A percentile compares a stretch with the other conserved stretches of the same genome.
Evolutionary conservation across 1,284 basidiomycete genomes (phyloP).

Genomic region (Trichosporon faecale): DNA sequence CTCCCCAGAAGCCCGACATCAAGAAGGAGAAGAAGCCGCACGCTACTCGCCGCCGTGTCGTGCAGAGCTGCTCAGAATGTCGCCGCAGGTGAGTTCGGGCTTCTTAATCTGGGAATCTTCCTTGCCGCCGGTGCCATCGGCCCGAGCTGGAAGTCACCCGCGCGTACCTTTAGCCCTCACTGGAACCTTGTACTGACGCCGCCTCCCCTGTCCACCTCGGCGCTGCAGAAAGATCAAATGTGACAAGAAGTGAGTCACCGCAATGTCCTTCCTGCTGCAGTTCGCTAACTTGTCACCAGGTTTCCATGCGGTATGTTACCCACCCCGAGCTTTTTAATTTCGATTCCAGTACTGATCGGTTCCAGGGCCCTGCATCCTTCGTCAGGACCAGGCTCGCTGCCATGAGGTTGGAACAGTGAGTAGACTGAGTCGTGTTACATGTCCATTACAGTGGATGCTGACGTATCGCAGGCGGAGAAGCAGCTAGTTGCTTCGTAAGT

Average conservation of each 20-base stretch:
- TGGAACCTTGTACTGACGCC: conserved; percentile 11
- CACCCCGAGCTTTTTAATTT: not conserved
- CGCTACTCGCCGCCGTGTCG: conserved; percentile 47
- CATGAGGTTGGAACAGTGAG: conserved; percentile 52
- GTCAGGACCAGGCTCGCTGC: conserved; percentile 50
- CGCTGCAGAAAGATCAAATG: conserved; percentile 49
- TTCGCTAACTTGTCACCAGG: conserved; percentile 11
- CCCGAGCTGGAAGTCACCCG: not conserved
- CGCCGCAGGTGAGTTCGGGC: conserved; percentile 33
- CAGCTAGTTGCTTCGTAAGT: conserved; percentile 39
- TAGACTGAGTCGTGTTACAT: not conserved
- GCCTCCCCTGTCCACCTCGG: not conserved
- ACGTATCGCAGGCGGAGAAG: conserved; percentile 40
- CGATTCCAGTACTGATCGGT: conserved; percentile 5
- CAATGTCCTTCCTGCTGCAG: conserved; percentile 25
- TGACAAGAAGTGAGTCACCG: conserved; percentile 48
- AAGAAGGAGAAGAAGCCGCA: conserved; percentile 43
- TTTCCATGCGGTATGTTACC: conserved; percentile 19
- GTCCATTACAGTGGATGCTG: conserved; percentile 12
- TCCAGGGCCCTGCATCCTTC: conserved; percentile 48
- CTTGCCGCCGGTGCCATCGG: not conserved
- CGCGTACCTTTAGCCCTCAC: not conserved
- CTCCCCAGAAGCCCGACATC: conserved; percentile 18
- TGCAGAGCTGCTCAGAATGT: conserved; percentile 54
- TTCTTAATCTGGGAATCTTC: not conserved